A percentile compares a stretch with the other conserved stretches of the same genome.
Evolutionary conservation across 2,329 filamentous ascomycete species (phyloP).

Genomic region (Penicillium fuscoglaucum): DNA sequence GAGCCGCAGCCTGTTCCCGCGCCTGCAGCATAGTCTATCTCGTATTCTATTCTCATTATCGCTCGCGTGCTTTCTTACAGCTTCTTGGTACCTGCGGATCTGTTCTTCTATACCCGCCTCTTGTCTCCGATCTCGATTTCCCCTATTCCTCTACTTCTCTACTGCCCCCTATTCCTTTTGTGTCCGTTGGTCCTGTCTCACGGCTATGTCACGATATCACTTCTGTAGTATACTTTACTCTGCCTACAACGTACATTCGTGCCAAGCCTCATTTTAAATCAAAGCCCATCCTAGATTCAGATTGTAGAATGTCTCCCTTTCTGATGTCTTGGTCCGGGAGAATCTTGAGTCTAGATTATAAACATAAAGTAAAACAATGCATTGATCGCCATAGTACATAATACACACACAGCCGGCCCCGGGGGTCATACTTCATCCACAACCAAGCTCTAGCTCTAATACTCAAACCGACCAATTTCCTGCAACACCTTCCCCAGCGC

Average conservation of each 20-base stretch:
- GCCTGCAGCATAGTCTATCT: conserved; percentile 27
- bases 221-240: conserved; percentile 21
- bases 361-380: background rate
- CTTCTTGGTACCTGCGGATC: conserved; percentile 9
- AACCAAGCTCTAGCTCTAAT: background rate
- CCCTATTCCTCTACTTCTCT: background rate
- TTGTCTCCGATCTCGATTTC: conserved; percentile 7
- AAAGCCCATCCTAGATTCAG: background rate
- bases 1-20: conserved; percentile 25
- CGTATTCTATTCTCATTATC: conserved; percentile 5
- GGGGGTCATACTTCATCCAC: background rate
- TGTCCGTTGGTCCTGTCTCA: conserved; percentile 12
- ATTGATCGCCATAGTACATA: background rate
- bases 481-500: conserved; percentile 62
- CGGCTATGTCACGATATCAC: conserved; percentile 22
- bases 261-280: background rate
- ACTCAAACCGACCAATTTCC: conserved; percentile 52
- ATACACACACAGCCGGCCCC: background rate
- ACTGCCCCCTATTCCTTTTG: conserved; percentile 6
- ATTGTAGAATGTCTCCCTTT: background rate
- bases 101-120: conserved; percentile 25
- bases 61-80: conserved; percentile 1
- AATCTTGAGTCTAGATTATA: background rate
- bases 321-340: no score
- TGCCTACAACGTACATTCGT: background rate